phyloP scores from a whole-genome alignment of 192 early-diverging fungal genomes.

The Diversispora epigaea region DNA sequence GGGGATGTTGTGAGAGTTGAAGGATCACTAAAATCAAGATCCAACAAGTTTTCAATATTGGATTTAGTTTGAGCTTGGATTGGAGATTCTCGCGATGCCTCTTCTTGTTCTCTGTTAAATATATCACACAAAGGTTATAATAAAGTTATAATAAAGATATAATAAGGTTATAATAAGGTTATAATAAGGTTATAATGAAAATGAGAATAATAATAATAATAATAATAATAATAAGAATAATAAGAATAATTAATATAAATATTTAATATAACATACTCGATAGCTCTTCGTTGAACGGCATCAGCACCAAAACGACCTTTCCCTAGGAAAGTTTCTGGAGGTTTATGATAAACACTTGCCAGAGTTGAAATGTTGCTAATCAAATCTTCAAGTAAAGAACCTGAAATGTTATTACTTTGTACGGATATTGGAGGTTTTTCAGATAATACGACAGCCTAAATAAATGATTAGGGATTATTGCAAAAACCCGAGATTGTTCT shows the following conservation, averaged over 20 bases:
- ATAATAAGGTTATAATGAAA: too few species aligned
- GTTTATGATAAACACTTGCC: conserved; percentile 95
- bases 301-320: conserved; percentile 59
- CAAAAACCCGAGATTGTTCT: not conserved
- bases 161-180: too few species aligned
- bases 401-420: conserved; percentile 64
- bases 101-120: conserved; percentile 35
- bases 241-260: not conserved
- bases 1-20: not conserved
- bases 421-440: conserved; percentile 85
- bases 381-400: conserved; percentile 81
- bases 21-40: conserved; percentile 27
- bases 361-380: conserved; percentile 83
- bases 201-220: too few species aligned
- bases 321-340: conserved; percentile 75
- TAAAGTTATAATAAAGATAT: conserved; percentile 5
- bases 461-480: conserved; percentile 22
- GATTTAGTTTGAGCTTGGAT: conserved; percentile 18
- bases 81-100: conserved; percentile 24
- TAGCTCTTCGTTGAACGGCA: conserved; percentile 48
- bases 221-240: not conserved
- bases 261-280: conserved; percentile 43
- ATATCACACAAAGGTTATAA: not conserved
- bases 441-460: conserved; percentile 76
- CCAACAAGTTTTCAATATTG: conserved; percentile 31